phyloP scores from a whole-genome alignment of 2,329 filamentous ascomycete genomes.

The Fusarium sarcochroum region DNA sequence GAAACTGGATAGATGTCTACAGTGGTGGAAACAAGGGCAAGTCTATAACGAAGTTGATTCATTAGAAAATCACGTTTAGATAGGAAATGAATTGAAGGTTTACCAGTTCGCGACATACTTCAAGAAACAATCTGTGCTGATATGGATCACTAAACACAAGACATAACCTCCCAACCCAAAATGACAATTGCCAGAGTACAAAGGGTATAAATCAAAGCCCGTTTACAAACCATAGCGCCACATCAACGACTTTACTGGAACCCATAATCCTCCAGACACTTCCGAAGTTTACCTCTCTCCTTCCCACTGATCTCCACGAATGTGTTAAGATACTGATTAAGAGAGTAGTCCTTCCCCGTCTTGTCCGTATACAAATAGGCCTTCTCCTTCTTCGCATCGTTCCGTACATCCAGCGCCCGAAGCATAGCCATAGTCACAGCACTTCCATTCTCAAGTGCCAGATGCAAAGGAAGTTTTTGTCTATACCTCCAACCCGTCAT shows the following conservation, averaged over 20 bases:
- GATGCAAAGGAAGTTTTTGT: slow-evolving; percentile 13
- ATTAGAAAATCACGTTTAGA: neutral
- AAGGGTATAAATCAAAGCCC: neutral
- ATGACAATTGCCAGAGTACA: neutral
- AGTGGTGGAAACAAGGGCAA: slow-evolving; percentile 25
- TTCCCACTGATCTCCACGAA: slow-evolving; percentile 23
- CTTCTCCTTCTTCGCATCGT: slow-evolving; percentile 3
- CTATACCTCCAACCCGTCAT: slow-evolving; percentile 11
- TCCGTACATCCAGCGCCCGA: neutral
- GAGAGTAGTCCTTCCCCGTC: slow-evolving; percentile 16
- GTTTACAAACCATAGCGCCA: no score
- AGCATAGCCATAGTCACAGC: slow-evolving; percentile 16
- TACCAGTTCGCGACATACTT: neutral
- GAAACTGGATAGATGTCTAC: slow-evolving; percentile 25
- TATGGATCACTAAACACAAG: no score
- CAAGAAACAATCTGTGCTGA: no score
- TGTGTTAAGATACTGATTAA: slow-evolving; percentile 16
- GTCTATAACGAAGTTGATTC: slow-evolving; percentile 21
- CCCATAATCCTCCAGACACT: slow-evolving; percentile 13
- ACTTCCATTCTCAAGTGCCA: slow-evolving; percentile 23
- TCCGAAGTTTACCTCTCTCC: slow-evolving; percentile 10
- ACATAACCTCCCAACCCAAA: no score
- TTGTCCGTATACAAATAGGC: slow-evolving; percentile 24
- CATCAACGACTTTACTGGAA: neutral
- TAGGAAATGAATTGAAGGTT: neutral